Evolutionary conservation across 2,329 filamentous ascomycete genomes (phyloP).

Genomic region (Curvularia eragrostidis): DNA sequence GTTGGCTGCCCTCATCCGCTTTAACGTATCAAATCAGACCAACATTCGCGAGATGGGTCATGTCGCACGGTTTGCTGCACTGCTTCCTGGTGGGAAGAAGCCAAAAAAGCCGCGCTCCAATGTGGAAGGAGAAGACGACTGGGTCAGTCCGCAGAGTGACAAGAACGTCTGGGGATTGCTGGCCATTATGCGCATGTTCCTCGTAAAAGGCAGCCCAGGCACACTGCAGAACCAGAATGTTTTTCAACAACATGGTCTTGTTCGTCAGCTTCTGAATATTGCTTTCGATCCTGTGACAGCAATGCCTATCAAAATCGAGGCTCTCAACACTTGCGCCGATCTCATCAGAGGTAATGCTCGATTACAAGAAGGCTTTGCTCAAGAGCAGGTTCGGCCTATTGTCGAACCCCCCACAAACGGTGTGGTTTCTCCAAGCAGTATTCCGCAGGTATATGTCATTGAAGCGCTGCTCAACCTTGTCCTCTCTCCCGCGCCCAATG

Average conservation of each 20-base stretch:
- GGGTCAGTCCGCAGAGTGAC: constrained; percentile 78
- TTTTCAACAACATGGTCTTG: constrained; percentile 82
- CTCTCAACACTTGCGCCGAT: constrained; percentile 84
- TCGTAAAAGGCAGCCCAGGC: constrained; percentile 79
- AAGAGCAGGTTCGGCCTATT: constrained; percentile 76
- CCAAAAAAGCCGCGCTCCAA: constrained; percentile 62
- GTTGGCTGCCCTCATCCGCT: constrained; percentile 83
- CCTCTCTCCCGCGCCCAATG: constrained; percentile 69
- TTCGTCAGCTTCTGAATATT: constrained; percentile 80
- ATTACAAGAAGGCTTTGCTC: constrained; percentile 88
- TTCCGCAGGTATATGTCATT: constrained; percentile 81
- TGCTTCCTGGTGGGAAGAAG: constrained; percentile 69
- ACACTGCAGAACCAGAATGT: constrained; percentile 83
- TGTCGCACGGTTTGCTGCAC: constrained; percentile 71
- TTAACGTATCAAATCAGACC: constrained; percentile 91
- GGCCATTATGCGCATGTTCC: constrained; percentile 83
- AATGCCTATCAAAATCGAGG: constrained; percentile 82
- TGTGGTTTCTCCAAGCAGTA: constrained; percentile 56
- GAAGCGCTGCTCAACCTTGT: constrained; percentile 88
- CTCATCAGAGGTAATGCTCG: constrained; percentile 80
- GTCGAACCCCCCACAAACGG: constrained; percentile 54
- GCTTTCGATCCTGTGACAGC: constrained; percentile 78
- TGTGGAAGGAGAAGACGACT: constrained; percentile 68
- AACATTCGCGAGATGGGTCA: constrained; percentile 91
- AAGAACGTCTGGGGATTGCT: constrained; percentile 92